Evolutionary conservation across 352 stramenopile genomes (phyloP).

Genomic region (Globisporangium polare): DNA sequence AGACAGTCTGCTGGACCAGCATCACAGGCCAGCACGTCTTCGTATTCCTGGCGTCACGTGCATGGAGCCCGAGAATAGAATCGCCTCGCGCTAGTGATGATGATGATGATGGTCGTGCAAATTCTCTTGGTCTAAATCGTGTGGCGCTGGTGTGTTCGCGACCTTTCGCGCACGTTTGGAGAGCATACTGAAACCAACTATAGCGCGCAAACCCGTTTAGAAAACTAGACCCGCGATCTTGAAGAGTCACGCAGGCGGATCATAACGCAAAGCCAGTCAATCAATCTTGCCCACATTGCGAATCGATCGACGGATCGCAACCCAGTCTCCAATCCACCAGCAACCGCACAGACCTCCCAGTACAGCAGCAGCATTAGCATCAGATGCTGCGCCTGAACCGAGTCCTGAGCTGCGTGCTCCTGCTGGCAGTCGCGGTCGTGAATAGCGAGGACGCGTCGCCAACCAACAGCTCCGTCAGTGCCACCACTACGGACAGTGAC

Average conservation of each 20-base stretch:
- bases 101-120: neutral
- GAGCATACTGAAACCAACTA: neutral
- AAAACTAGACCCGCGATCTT: slow-evolving; percentile 14
- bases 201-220: neutral
- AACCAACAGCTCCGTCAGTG: neutral
- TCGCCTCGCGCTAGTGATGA: no score
- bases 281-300: neutral
- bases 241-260: neutral
- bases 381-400: neutral
- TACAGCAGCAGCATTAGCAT: neutral
- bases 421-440: neutral
- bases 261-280: neutral
- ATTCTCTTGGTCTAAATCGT: neutral
- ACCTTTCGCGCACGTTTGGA: neutral
- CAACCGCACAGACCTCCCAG: neutral
- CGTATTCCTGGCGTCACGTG: neutral
- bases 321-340: slow-evolving; percentile 4
- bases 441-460: slow-evolving; percentile 1
- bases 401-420: slow-evolving; percentile 3
- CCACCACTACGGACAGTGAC: neutral
- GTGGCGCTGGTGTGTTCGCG: neutral
- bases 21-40: neutral
- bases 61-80: slow-evolving; percentile 5
- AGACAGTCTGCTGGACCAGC: neutral
- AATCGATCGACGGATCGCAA: neutral